A percentile compares a stretch with the other conserved stretches of the same genome.
Conservation (phyloP, 441 rosid species). For the Hypseocharis bilobata region DNA sequence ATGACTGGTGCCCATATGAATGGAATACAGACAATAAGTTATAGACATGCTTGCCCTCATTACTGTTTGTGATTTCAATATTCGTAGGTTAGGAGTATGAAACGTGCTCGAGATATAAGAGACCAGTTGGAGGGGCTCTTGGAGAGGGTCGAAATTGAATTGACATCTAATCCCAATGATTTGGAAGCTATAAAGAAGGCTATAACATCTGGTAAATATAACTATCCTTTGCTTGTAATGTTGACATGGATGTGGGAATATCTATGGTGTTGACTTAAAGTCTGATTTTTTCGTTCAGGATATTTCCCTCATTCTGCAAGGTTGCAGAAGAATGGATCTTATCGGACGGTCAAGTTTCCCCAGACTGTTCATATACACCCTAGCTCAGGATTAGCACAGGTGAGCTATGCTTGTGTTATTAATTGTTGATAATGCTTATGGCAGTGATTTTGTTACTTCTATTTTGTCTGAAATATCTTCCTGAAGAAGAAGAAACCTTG, state of each 20-base stretch:
- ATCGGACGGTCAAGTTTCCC: conserved; percentile 79
- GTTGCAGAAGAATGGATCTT: conserved; percentile 85
- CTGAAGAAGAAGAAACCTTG: too few species aligned
- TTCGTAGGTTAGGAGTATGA: conserved; percentile 85
- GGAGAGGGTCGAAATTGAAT: conserved; percentile 92
- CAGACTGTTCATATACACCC: conserved; percentile 94
- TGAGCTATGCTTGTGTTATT: conserved; percentile 18
- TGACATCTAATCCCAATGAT: conserved; percentile 52
- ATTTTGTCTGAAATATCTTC: too few species aligned
- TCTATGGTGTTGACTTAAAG: conserved; percentile 2
- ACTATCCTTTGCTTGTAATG: background rate
- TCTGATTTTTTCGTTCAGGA: conserved; percentile 38
- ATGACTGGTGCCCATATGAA: background rate
- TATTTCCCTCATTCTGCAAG: conserved; percentile 86
- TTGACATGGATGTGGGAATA: conserved; percentile 4
- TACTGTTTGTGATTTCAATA: conserved; percentile 10
- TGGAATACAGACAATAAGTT: background rate
- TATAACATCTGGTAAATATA: conserved; percentile 46
- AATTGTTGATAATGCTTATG: background rate
- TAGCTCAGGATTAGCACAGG: conserved; percentile 89
- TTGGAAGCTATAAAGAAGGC: conserved; percentile 66
- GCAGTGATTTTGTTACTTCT: too few species aligned
- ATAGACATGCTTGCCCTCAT: conserved; percentile 1
- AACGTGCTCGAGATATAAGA: conserved; percentile 86
- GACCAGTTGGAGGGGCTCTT: conserved; percentile 92